Conservation (phyloP, 2,329 filamentous ascomycete genomes). For the Ophiostoma ulmi region DNA sequence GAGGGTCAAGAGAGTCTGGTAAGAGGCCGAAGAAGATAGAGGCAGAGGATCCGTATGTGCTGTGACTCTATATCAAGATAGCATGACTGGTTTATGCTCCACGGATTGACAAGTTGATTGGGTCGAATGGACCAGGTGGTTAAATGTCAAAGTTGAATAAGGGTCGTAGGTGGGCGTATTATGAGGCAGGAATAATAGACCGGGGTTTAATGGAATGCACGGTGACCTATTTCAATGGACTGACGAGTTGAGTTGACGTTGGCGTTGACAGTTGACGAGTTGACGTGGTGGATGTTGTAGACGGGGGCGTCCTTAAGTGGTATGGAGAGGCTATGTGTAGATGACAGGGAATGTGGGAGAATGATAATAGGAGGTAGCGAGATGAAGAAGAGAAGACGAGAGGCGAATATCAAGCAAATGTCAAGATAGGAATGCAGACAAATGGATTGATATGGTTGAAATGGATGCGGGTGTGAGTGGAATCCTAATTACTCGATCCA, state of each 20-base stretch:
- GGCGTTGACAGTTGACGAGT: neutral
- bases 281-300: neutral
- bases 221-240: neutral
- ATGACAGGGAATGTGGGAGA: neutral
- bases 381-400: neutral
- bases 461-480: slow-evolving; percentile 17
- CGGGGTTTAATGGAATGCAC: neutral
- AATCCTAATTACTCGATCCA: slow-evolving; percentile 19
- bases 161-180: slow-evolving; percentile 3
- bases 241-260: neutral
- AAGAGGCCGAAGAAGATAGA: neutral
- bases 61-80: slow-evolving; percentile 9
- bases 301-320: neutral
- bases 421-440: slow-evolving; percentile 7
- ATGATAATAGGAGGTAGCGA: neutral
- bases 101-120: neutral
- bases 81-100: neutral
- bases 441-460: slow-evolving; percentile 10
- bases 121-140: neutral
- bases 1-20: neutral
- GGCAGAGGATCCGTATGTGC: neutral
- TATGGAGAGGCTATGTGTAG: neutral
- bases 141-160: neutral
- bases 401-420: neutral
- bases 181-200: neutral